phyloP scores from a whole-genome alignment of 306 rosid species.

The Prunus campanulata region DNA sequence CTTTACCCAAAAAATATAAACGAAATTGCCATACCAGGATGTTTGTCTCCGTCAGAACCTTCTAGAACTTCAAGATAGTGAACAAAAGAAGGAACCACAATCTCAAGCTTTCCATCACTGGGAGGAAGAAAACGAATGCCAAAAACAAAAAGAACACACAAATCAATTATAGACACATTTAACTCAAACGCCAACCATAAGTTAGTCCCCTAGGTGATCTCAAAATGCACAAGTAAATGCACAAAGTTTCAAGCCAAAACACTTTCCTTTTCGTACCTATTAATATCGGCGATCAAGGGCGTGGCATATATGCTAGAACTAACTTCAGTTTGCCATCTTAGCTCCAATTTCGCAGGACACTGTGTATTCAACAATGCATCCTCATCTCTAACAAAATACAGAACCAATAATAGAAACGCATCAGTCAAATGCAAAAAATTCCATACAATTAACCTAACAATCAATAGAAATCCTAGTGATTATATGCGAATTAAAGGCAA shows the following conservation, averaged over 20 bases:
- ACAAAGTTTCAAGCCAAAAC: background rate
- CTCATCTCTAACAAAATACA: conserved; percentile 59
- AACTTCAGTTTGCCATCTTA: conserved; percentile 98
- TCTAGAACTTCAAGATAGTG: conserved; percentile 97
- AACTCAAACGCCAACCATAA: background rate
- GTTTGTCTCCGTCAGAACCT: conserved; percentile 97
- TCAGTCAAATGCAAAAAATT: background rate
- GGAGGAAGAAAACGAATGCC: conserved; percentile 19
- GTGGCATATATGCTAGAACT: conserved; percentile 94
- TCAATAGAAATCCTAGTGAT: conserved; percentile 9
- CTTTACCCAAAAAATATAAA: background rate
- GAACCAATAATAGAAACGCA: background rate
- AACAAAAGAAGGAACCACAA: conserved; percentile 92
- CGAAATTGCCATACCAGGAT: conserved; percentile 58
- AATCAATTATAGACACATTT: background rate
- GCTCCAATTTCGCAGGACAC: conserved; percentile 95
- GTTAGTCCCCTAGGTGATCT: background rate
- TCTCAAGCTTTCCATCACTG: conserved; percentile 97
- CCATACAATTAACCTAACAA: background rate
- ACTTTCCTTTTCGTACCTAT: conserved; percentile 47
- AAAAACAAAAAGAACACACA: background rate
- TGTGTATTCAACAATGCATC: conserved; percentile 78
- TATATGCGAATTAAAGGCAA: background rate
- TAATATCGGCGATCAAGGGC: conserved; percentile 92
- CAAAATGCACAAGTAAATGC: conserved; percentile 1